These are phyloP conservation scores for Dimargaris cristalligena DNA, from an alignment of 192 early-diverging fungal genomes.

Conservation along the genomic window DNA sequence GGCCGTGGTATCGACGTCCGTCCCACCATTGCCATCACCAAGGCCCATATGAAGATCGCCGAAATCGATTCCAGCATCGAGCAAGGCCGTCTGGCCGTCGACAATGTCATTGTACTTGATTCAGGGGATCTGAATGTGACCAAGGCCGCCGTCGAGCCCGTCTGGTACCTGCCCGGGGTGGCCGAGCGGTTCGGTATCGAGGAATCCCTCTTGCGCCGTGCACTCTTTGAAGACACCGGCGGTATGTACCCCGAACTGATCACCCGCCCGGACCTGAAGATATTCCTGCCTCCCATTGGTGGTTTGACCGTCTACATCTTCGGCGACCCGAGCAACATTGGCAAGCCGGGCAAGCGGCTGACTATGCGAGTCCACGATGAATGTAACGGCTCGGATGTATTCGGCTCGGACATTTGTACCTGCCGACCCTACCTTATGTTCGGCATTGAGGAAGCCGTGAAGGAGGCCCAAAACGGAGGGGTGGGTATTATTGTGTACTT, in stretches of 20 bases:
- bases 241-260: constrained; percentile 94
- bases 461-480: constrained; percentile 77
- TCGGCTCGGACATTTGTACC: constrained; percentile 75
- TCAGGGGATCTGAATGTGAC: constrained; percentile 69
- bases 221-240: constrained; percentile 68
- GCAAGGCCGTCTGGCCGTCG: constrained; percentile 43
- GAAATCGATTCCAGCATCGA: constrained; percentile 66
- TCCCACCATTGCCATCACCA: constrained; percentile 82
- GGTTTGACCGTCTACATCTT: constrained; percentile 87
- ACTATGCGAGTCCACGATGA: constrained; percentile 88
- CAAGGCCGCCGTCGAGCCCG: constrained; percentile 88
- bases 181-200: constrained; percentile 74
- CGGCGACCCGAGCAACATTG: constrained; percentile 62
- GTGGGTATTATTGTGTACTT: constrained; percentile 93
- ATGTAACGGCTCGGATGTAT: constrained; percentile 84
- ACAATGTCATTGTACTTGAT: constrained; percentile 65
- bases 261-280: constrained; percentile 80
- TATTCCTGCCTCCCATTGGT: constrained; percentile 88
- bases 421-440: constrained; percentile 69
- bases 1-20: constrained; percentile 62
- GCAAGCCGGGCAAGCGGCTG: constrained; percentile 65
- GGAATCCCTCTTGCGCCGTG: constrained; percentile 65
- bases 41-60: constrained; percentile 88
- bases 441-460: constrained; percentile 80
- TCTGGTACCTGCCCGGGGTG: constrained; percentile 88